A percentile compares a stretch with the other conserved stretches of the same genome.
phyloP scores from a whole-genome alignment of 805 yeast genomes.

The Saturnispora besseyi region DNA sequence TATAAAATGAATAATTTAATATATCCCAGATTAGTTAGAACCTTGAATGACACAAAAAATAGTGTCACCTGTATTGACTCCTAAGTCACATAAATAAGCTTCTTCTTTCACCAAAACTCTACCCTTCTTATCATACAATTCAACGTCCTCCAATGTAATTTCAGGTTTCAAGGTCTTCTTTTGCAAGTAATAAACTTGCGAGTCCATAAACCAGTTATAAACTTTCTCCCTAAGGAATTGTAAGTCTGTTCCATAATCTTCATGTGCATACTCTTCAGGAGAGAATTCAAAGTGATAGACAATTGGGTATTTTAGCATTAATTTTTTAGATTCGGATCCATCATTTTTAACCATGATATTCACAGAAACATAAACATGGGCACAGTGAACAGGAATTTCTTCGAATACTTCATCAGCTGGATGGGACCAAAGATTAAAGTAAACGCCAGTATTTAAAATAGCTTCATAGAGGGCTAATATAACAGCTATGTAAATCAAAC shows the following conservation, averaged over 20 bases:
- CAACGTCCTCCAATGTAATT: conserved; percentile 25
- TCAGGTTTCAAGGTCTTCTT: conserved; percentile 11
- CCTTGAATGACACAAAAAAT: conserved; percentile 28
- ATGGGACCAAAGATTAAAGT: conserved; percentile 20
- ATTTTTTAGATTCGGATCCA: conserved; percentile 1
- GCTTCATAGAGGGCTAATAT: conserved; percentile 19
- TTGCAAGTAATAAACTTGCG: conserved; percentile 22
- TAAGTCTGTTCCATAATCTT: conserved; percentile 63
- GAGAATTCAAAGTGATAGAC: conserved; percentile 68
- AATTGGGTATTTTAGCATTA: conserved; percentile 30
- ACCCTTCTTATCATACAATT: conserved; percentile 27
- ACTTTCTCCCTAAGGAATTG: conserved; percentile 51
- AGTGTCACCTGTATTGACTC: conserved; percentile 45
- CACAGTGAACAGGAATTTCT: conserved; percentile 73
- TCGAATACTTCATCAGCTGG: conserved; percentile 46
- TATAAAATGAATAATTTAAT: neutral
- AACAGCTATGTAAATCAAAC: conserved; percentile 20
- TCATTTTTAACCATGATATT: conserved; percentile 27
- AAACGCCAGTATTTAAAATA: conserved; percentile 18
- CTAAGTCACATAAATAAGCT: conserved; percentile 40
- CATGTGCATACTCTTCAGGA: conserved; percentile 71
- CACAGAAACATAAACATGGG: conserved; percentile 54
- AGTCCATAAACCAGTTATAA: conserved; percentile 45
- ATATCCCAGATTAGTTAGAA: neutral
- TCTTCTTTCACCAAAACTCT: conserved; percentile 32